Base-by-base conservation (phyloP, 225 moss, liverwort and hornwort genomes). In the Pseudoscleropodium purum region DNA sequence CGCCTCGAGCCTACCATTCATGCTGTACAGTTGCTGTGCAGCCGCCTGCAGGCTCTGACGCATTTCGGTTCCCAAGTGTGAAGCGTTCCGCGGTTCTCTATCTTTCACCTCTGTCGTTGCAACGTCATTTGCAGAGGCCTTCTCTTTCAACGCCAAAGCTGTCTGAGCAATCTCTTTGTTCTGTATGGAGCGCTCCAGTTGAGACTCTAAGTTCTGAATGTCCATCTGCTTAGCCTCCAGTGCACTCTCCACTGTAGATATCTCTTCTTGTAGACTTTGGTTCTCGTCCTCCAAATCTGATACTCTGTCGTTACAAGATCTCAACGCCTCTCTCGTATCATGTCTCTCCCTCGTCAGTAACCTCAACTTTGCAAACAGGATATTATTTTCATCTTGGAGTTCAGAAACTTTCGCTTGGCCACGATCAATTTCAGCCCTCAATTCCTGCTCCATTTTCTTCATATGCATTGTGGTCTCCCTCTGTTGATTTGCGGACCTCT, bases 1-100 rank as follows among this genome's bases (percentile, higher is more conserved):
- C 18, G 95, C 91, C 94, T 99, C 97, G 60, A 95, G 93, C 92
- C 99, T 95, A 83, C 96, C 94, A 83, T 95, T 99, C 97, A 99
- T 96, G 92, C 96, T 96, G 54, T 95, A 94, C 72, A 98, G 63
- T 86, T 99, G 98, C 92, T 95, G 94, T 65, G 97, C 95, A 82
- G 97, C 96, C 62, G 95, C 98, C 94, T 97, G 97, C 83, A 97
- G 89, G 83, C 96, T 97, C 86, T 97, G 96, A 41, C 96, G 94
- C 97, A 96, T 95, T 88, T 97, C 96, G 36, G 91, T 87, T 89
- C 95, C 94, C 94, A 95, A 89, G 51, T 94, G 95, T 51, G 95
- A 92, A 81, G 91, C 88, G 43, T 93, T 93, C 59, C 88, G 93
- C 9, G 93, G 78, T 59, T 94, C 95, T 65, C 91, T 92, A 37